Conservation (phyloP, 139 green algal genomes). For the Chlorella sp. region DNA sequence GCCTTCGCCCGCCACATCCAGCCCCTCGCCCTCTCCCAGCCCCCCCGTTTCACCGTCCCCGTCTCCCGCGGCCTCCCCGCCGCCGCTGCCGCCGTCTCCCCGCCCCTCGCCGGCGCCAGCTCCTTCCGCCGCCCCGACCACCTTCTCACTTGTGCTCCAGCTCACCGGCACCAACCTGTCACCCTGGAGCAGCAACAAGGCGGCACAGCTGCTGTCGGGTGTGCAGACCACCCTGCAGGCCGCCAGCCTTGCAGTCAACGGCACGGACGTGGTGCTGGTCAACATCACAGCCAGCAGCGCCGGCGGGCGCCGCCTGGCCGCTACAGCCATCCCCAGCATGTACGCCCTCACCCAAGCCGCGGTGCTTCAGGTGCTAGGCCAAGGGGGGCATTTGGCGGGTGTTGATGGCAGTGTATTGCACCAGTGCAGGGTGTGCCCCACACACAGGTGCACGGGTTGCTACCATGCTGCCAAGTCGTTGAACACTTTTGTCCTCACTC, state of each 20-base stretch:
- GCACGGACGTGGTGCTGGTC: neutral
- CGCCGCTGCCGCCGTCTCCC: neutral
- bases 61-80: neutral
- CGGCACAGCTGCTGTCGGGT: neutral
- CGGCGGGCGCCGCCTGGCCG: neutral
- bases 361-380: neutral
- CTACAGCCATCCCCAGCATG: slow-evolving; percentile 15
- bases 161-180: neutral
- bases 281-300: neutral
- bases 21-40: too few relatives aligned
- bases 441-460: too few relatives aligned
- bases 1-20: too few relatives aligned
- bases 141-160: neutral
- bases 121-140: neutral
- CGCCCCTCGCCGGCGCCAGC: neutral
- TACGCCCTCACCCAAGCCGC: neutral
- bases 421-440: too few relatives aligned
- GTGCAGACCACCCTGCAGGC: neutral
- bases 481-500: too few relatives aligned
- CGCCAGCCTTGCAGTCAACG: neutral
- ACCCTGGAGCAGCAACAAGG: slow-evolving; percentile 7
- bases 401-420: too few relatives aligned
- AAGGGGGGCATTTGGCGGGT: too few relatives aligned
- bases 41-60: neutral
- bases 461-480: too few relatives aligned